phyloP scores from a whole-genome alignment of 2,329 filamentous ascomycete species.

The Nothomitra cinnamomea region DNA sequence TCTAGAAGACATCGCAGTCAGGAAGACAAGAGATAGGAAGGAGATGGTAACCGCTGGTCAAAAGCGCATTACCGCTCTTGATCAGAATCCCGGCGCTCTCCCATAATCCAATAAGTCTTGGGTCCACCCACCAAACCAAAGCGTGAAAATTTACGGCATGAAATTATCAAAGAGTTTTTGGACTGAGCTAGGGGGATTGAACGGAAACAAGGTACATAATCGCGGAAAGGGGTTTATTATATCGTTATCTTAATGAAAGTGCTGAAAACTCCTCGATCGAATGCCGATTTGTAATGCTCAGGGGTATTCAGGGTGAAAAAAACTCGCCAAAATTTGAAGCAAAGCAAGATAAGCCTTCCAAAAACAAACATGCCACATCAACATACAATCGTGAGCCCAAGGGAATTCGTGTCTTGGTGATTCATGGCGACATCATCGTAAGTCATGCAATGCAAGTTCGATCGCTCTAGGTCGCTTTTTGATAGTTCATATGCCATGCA shows the following conservation, averaged over 20 bases:
- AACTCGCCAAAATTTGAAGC: background rate
- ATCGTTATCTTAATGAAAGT: slow-evolving; percentile 2
- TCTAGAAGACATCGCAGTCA: background rate
- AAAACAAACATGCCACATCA: background rate
- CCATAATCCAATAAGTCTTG: background rate
- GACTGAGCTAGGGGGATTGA: slow-evolving; percentile 2
- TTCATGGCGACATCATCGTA: slow-evolving; percentile 4
- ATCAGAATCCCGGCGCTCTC: slow-evolving; percentile 2
- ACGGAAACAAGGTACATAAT: background rate
- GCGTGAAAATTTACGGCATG: slow-evolving; percentile 3
- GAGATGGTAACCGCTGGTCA: background rate
- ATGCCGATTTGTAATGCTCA: slow-evolving; percentile 2
- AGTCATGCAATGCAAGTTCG: slow-evolving; percentile 3
- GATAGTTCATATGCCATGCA: slow-evolving; percentile 2
- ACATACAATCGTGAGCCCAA: background rate
- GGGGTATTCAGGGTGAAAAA: background rate
- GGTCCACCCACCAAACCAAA: background rate
- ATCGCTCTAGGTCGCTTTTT: slow-evolving; percentile 4
- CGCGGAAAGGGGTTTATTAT: background rate
- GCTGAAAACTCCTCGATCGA: background rate
- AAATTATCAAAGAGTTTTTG: background rate
- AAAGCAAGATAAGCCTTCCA: background rate
- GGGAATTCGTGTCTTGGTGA: slow-evolving; percentile 1
- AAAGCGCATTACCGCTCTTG: background rate
- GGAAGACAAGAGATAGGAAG: background rate